Evolutionary conservation across 1,284 basidiomycete species (phyloP).

Genomic region (Tylopilus sp.): DNA sequence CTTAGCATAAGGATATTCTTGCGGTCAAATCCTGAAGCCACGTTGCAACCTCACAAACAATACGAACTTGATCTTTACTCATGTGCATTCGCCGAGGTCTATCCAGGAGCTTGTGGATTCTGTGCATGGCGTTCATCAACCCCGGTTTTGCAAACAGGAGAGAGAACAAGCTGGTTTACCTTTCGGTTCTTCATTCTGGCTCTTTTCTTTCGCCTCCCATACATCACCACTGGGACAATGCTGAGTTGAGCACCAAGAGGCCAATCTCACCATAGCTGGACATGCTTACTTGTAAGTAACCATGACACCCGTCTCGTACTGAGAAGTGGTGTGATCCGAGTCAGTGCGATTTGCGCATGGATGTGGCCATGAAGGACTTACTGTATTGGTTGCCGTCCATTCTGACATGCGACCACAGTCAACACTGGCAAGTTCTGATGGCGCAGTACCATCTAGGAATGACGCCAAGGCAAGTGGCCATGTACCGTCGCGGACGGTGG

Average conservation of each 20-base stretch:
- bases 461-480: conserved; percentile 28
- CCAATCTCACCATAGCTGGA: not conserved
- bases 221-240: conserved; percentile 22
- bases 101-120: conserved; percentile 24
- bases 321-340: not conserved
- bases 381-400: conserved; percentile 19
- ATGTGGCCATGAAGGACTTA: conserved; percentile 16
- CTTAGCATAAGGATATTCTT: not conserved
- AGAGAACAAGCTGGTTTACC: conserved; percentile 12
- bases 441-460: conserved; percentile 14
- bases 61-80: not conserved
- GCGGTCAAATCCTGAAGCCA: not conserved
- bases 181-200: conserved; percentile 27
- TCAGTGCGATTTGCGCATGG: not conserved
- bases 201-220: conserved; percentile 37
- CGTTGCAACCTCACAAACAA: not conserved
- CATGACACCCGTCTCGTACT: conserved; percentile 29
- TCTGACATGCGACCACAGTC: conserved; percentile 25
- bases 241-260: no score
- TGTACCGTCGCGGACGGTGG: conserved; percentile 33
- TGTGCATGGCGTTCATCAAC: conserved; percentile 4
- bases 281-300: conserved; percentile 31
- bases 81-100: conserved; percentile 24
- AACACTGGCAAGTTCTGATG: conserved; percentile 6
- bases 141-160: not conserved